A percentile compares a stretch with the other conserved stretches of the same genome.
These are phyloP conservation scores for Piedraia hortae DNA, from an alignment of 2,329 filamentous ascomycete genomes.

Conservation along the genomic window DNA sequence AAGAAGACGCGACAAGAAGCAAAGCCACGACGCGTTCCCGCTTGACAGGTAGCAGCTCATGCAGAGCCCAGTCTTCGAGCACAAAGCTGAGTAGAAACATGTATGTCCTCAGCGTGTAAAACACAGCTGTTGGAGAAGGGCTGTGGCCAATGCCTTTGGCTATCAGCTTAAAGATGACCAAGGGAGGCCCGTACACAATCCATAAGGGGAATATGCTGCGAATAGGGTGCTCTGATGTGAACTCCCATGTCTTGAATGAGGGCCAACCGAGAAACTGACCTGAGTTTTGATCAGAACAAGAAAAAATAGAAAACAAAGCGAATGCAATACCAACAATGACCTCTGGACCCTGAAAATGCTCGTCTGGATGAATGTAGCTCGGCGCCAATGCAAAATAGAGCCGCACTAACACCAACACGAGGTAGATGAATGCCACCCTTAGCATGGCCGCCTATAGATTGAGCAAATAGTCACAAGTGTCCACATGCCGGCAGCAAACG, in stretches of 20 bases:
- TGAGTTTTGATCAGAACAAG: conserved; percentile 14
- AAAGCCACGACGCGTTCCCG: conserved; percentile 46
- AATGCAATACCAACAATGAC: conserved; percentile 56
- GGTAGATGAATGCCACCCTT: no score
- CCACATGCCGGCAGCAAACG: no score
- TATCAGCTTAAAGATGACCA: conserved; percentile 77
- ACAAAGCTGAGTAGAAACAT: conserved; percentile 96
- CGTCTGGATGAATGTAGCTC: conserved; percentile 93
- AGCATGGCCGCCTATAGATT: no score
- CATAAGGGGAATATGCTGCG: conserved; percentile 92
- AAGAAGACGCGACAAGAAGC: conserved; percentile 73
- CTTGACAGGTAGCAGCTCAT: conserved; percentile 60
- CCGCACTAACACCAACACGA: conserved; percentile 60
- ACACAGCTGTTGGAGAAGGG: conserved; percentile 61
- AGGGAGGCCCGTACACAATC: conserved; percentile 80
- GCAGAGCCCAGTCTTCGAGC: conserved; percentile 86
- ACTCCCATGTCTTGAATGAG: conserved; percentile 70
- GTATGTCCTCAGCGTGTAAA: conserved; percentile 62
- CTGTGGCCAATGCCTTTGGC: conserved; percentile 66
- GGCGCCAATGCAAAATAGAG: conserved; percentile 83
- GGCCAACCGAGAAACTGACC: conserved; percentile 84
- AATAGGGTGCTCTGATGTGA: conserved; percentile 63
- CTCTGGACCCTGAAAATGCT: conserved; percentile 96
- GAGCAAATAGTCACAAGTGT: no score
- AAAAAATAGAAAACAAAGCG: background rate